Evolutionary conservation across 2,329 filamentous ascomycete species (phyloP), one percentile per base, ranked within the genome.

Genomic region (Monilinia vaccinii-corymbosi): DNA sequence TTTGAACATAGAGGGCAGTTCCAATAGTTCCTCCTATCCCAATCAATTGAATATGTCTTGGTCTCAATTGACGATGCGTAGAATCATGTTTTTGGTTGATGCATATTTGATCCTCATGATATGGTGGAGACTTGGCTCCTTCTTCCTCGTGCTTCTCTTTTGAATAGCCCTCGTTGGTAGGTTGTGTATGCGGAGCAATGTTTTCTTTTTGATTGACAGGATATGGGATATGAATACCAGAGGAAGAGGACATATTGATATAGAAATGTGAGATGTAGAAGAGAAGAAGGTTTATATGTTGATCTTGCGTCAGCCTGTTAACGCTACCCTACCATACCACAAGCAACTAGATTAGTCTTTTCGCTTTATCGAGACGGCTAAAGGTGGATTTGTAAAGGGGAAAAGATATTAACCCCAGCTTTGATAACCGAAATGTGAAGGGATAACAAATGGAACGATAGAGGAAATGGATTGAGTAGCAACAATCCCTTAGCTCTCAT

Each of bases 1-100:
- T 86, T 68, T 81, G 77, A 38, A 71, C 61, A 49, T 63, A 72
- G 7, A 85, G 73, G 18, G 80, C 81, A 1, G 82, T 86, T 21
- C 84, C 83, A 63, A 86, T 85, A 8, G 83, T 85, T 0, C 83
- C 84, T 44, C 83, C 84, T 60, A 86, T 86, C 36, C 80, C 83
- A 68, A 71, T 73, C 10, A 71, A 60, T 60, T 73, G 68, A 49
- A 74, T 72, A 46, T 73, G 72, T 61, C 75, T 71, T 46, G 74
- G 74, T 60, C 71, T 69, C 9, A 77, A 69, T 60, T 72, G 71
- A 40, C 75, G 72, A 65, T 77, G 66, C 49, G 73, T 70, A 9
- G 63, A 66, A 57, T 69, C 68, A 31, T 58, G 62, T 16, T 58
- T 57, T 18, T 57, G 28, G n/a, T 60, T 58, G 11, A 61, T 18